phyloP scores from a whole-genome alignment of 1,284 basidiomycete genomes.

The Bjerkandera adusta region DNA sequence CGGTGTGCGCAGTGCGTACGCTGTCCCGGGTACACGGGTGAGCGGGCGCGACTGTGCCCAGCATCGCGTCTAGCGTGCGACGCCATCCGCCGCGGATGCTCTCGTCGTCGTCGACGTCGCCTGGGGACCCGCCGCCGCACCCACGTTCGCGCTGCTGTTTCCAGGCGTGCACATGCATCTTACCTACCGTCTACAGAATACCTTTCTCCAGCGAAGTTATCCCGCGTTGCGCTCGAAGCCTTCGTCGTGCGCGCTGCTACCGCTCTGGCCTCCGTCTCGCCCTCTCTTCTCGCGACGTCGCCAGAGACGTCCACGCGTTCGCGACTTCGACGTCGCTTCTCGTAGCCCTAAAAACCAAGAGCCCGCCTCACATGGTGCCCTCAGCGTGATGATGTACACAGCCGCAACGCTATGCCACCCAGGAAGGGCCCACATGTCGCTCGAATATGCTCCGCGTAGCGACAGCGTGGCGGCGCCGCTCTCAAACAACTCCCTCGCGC shows the following conservation, averaged over 20 bases:
- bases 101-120: background rate
- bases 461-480: too few species aligned
- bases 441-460: too few species aligned
- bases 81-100: too few species aligned
- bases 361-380: too few species aligned
- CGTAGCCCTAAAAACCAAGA: too few species aligned
- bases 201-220: background rate
- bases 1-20: background rate
- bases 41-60: background rate
- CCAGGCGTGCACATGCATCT: background rate
- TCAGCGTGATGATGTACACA: too few species aligned
- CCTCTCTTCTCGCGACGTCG: background rate
- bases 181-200: background rate
- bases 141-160: background rate
- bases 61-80: background rate
- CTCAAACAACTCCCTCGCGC: too few species aligned
- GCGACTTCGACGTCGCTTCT: too few species aligned
- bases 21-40: background rate
- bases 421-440: too few species aligned
- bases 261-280: conserved; percentile 1
- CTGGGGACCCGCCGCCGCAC: background rate
- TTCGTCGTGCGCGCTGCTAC: background rate
- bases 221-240: conserved; percentile 1
- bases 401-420: too few species aligned
- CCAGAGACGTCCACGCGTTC: background rate